Conservation (phyloP, 2,329 filamentous ascomycete genomes). For the Monosporascus cannonballus region DNA sequence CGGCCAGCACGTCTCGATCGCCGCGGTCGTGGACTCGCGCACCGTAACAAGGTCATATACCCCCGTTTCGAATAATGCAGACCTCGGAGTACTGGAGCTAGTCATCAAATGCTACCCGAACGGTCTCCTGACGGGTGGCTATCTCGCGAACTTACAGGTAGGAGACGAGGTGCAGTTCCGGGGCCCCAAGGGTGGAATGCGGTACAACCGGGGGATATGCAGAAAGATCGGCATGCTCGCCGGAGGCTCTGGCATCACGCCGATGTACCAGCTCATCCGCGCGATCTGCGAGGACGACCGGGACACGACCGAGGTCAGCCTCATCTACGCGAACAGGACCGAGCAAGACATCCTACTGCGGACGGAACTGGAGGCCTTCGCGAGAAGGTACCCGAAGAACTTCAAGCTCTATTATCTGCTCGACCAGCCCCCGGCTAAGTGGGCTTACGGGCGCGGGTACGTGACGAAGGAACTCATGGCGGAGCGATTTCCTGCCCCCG, state of each 20-base stretch:
- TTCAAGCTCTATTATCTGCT: conserved; percentile 52
- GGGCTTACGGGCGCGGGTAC: conserved; percentile 43
- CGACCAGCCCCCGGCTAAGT: conserved; percentile 37
- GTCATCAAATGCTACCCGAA: conserved; percentile 46
- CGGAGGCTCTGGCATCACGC: conserved; percentile 46
- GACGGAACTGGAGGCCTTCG: conserved; percentile 48
- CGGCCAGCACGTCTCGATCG: conserved; percentile 51
- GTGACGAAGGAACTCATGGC: conserved; percentile 45
- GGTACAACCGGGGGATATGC: conserved; percentile 36
- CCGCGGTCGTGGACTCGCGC: conserved; percentile 38
- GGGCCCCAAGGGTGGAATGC: conserved; percentile 52
- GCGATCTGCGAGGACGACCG: conserved; percentile 56
- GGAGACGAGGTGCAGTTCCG: conserved; percentile 46
- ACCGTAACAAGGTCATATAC: conserved; percentile 48
- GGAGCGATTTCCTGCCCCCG: conserved; percentile 40
- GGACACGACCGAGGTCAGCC: conserved; percentile 49
- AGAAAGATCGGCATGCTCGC: conserved; percentile 49
- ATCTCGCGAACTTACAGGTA: conserved; percentile 39
- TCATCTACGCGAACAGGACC: conserved; percentile 54
- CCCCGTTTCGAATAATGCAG: conserved; percentile 43
- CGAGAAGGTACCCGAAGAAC: conserved; percentile 43
- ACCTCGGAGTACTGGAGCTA: conserved; percentile 43
- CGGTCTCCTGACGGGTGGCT: conserved; percentile 42
- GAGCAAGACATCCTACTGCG: conserved; percentile 56
- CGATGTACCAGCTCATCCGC: conserved; percentile 57